Percentiles rank a stretch among this genome's conserved stretches.
phyloP scores from a whole-genome alignment of 176 grass and related monocot species.

The Panicum miliaceum region DNA sequence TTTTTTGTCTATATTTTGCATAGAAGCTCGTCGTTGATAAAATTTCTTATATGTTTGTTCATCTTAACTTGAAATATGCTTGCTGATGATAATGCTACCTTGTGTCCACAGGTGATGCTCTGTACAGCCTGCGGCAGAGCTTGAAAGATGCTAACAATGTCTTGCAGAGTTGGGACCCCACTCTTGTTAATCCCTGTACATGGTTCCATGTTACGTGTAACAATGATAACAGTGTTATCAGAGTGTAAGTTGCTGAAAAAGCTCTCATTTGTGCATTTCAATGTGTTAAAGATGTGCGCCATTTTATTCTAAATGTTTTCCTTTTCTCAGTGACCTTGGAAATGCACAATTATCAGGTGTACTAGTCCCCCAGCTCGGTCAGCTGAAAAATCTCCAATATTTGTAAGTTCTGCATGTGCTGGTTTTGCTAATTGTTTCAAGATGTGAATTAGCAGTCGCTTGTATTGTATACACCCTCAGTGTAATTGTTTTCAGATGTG shows the following conservation, averaged over 20 bases:
- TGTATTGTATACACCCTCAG: neutral
- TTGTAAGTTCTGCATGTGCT: slow-evolving; percentile 63
- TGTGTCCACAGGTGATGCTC: slow-evolving; percentile 66
- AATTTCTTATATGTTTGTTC: slow-evolving; percentile 5
- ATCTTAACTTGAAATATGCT: neutral
- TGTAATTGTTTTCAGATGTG: slow-evolving; percentile 8
- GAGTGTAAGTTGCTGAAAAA: slow-evolving; percentile 64
- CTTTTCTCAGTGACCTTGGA: slow-evolving; percentile 74
- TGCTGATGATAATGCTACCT: slow-evolving; percentile 1
- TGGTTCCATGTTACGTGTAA: slow-evolving; percentile 88
- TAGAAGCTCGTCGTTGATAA: neutral
- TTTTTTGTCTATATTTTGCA: neutral
- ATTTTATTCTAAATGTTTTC: neutral
- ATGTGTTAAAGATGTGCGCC: neutral
- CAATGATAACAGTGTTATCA: slow-evolving; percentile 66
- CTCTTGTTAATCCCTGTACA: slow-evolving; percentile 78
- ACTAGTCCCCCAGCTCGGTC: slow-evolving; percentile 63
- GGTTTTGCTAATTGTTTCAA: slow-evolving; percentile 20
- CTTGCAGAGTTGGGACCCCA: slow-evolving; percentile 78
- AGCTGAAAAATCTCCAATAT: slow-evolving; percentile 78
- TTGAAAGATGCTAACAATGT: slow-evolving; percentile 67
- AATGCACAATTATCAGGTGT: slow-evolving; percentile 72
- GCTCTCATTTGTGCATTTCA: slow-evolving; percentile 8
- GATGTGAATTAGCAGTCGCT: neutral
- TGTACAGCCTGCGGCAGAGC: slow-evolving; percentile 59